Evolutionary conservation across 768 basidiomycete genomes (phyloP), one percentile per base, ranked within the genome.

Genomic region (Phaeotremella skinneri): DNA sequence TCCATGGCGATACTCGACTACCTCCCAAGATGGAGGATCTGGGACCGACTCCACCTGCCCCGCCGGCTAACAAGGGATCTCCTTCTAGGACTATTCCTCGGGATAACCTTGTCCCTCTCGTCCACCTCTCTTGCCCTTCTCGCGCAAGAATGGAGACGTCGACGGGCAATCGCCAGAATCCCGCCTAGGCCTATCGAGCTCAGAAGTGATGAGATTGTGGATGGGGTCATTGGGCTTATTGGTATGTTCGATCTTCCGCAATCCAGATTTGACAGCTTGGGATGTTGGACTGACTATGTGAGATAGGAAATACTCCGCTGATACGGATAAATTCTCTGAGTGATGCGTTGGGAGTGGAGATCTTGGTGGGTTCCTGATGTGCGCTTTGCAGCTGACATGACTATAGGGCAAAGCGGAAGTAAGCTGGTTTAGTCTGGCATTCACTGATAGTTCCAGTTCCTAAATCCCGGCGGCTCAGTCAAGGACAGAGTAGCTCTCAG

Each of bases 401-500:
- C n/a, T 26, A 17, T 58, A 81, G 80, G 93, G 90, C 13, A 98
- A 98, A 78, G 91, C 91, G 11, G 93, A 97, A 82, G 92, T 90
- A 56, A 48, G 75, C 27, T 45, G 26, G 16, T n/a, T 17, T 31
- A 61, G n/a, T 14, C 7, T 6, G 9, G 23, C 26, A 41, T 7
- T 47, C 29, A 5, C 3, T 9, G 14, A 21, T 54, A n/a, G 21
- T 52, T 21, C 27, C 67, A 98, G 91, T 99, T 87, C 73, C 74
- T 98, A 59, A 99, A 99, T 77, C 94, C 96, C 0, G 94, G 94
- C 25, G 96, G 96, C 39, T 97, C 93, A 54, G 89, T 97, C 50
- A 99, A 99, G 76, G 96, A 99, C 76, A 85, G 96, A 29, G 94
- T 98, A n/a, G 94, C 93, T 0, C 76, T 97, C 59, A 83, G 85